Percentiles rank a stretch among this genome's conserved stretches.
These are phyloP conservation scores for Ceratobasidium sp. DNA, from an alignment of 1,284 basidiomycete genomes.

Conservation along the genomic window DNA sequence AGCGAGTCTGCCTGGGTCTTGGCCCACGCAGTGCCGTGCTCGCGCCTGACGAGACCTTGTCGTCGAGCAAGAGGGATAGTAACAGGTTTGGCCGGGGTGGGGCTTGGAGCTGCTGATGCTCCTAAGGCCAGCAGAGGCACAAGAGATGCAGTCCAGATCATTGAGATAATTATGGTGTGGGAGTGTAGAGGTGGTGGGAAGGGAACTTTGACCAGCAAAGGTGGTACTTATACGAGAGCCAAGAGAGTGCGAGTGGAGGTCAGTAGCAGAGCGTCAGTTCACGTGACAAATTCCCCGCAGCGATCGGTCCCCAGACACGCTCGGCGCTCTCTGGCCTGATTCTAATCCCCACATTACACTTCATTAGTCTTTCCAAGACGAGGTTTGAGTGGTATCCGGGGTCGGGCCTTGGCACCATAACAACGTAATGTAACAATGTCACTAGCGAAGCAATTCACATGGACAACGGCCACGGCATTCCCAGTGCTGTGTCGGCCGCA, in stretches of 20 bases:
- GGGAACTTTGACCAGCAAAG: conserved; percentile 29
- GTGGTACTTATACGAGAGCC: conserved; percentile 30
- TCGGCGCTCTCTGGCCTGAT: too few species aligned
- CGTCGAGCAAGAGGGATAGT: conserved; percentile 25
- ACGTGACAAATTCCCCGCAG: too few species aligned
- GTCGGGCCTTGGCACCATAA: not conserved
- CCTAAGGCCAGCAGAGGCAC: conserved; percentile 10
- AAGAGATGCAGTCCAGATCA: conserved; percentile 30
- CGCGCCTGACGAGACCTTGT: conserved; percentile 1
- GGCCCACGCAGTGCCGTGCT: conserved; percentile 7
- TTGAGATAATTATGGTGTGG: not conserved
- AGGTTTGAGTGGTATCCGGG: not conserved
- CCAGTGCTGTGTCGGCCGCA: conserved; percentile 24
- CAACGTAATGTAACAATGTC: conserved; percentile 18
- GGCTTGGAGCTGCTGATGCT: conserved; percentile 17
- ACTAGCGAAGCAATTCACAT: not conserved
- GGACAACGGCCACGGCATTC: not conserved
- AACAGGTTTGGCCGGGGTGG: conserved; percentile 22
- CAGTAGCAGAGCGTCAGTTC: not conserved
- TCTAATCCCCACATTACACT: not conserved
- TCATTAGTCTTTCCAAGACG: not conserved
- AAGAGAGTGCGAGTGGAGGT: conserved; percentile 37
- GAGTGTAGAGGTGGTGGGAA: not conserved
- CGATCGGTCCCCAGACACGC: too few species aligned
- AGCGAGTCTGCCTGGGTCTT: conserved; percentile 4